phyloP scores from a whole-genome alignment of 225 moss, liverwort and hornwort genomes.

The Marchantia paleacea region DNA sequence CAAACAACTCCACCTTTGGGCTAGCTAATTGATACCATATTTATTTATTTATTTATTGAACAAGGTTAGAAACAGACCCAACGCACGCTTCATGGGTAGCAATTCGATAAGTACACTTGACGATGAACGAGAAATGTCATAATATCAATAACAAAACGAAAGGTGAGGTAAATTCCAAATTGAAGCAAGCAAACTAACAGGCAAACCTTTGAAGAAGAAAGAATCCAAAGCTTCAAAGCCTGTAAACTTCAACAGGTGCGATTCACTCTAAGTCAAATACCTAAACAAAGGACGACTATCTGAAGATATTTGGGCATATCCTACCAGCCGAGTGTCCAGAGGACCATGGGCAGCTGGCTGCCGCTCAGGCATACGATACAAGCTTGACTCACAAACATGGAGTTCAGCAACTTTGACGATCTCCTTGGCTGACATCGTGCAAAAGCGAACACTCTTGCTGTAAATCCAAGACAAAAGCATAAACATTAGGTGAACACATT shows the following conservation, averaged over 20 bases:
- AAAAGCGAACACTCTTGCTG: constrained; percentile 91
- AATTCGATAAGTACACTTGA: no score
- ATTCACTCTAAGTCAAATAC: background rate
- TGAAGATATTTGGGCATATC: background rate
- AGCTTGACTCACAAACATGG: constrained; percentile 78
- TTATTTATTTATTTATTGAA: no score
- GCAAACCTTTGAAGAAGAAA: background rate
- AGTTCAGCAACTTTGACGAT: constrained; percentile 87
- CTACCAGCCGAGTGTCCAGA: constrained; percentile 83
- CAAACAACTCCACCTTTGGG: background rate
- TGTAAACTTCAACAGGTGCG: background rate
- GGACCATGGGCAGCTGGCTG: constrained; percentile 67
- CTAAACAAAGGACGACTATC: background rate
- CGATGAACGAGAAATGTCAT: no score
- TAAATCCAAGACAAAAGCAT: constrained; percentile 11
- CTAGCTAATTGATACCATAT: no score
- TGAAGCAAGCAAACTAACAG: background rate
- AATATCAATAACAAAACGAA: no score
- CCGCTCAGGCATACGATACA: constrained; percentile 88
- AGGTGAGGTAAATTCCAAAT: background rate
- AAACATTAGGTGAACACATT: background rate
- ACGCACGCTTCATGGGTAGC: no score
- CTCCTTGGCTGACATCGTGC: constrained; percentile 86
- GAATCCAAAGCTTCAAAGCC: background rate
- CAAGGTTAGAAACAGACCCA: no score